Evolutionary conservation across 257 asterid species (phyloP).

Genomic region (Jasminum sambac): DNA sequence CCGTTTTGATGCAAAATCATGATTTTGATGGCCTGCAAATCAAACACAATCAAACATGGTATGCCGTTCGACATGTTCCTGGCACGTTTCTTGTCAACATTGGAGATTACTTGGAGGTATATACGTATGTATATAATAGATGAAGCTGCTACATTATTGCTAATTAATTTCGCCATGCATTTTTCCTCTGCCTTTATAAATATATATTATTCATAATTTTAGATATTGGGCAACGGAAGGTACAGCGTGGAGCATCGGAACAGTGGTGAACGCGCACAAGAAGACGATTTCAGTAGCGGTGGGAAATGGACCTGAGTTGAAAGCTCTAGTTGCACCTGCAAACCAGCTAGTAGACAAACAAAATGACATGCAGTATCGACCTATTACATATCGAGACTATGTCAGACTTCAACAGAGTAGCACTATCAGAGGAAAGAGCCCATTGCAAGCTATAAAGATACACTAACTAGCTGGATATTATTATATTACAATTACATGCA

Average conservation of each 20-base stretch:
- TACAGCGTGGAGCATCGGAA: constrained; percentile 67
- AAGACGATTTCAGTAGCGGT: constrained; percentile 52
- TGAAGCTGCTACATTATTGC: no score
- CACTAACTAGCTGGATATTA: not conserved
- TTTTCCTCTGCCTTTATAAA: no score
- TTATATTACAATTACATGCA: no score
- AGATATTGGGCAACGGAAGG: constrained; percentile 61
- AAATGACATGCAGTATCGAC: constrained; percentile 23
- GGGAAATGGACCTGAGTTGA: constrained; percentile 47
- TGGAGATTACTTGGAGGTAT: constrained; percentile 67
- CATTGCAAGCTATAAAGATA: constrained; percentile 31
- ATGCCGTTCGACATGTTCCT: constrained; percentile 41
- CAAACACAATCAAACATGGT: constrained; percentile 42
- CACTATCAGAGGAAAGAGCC: constrained; percentile 41
- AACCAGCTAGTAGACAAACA: constrained; percentile 22
- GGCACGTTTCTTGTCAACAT: constrained; percentile 53
- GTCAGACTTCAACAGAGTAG: constrained; percentile 40
- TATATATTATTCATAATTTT: no score
- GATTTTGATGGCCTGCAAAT: constrained; percentile 58
- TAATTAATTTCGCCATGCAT: no score
- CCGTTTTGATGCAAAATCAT: constrained; percentile 54
- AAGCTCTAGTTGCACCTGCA: constrained; percentile 35
- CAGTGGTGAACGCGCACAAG: constrained; percentile 35
- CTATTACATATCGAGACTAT: constrained; percentile 43
- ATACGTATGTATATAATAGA: not conserved